These are phyloP conservation scores for Aspergillus nanangensis DNA, from an alignment of 495 filamentous ascomycete species.

Conservation along the genomic window DNA sequence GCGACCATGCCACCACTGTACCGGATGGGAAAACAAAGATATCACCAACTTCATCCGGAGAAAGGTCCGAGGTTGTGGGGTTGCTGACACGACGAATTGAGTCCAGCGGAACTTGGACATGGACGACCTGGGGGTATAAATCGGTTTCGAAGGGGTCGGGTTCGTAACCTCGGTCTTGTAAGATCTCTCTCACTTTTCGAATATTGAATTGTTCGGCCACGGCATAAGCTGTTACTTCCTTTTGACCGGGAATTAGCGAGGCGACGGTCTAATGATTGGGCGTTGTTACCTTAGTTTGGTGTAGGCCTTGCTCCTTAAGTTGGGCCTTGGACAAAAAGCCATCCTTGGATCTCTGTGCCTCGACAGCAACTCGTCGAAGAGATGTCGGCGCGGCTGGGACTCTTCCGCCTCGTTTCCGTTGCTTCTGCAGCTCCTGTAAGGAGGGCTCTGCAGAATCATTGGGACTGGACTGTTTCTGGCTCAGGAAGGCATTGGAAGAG, in stretches of 20 bases:
- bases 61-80: slow-evolving; percentile 52
- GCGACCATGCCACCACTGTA: slow-evolving; percentile 87
- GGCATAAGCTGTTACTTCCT: slow-evolving; percentile 76
- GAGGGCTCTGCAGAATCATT: slow-evolving; percentile 16
- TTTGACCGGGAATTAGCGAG: slow-evolving; percentile 24
- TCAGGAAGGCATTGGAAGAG: slow-evolving; percentile 42
- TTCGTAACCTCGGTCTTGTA: slow-evolving; percentile 65
- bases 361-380: slow-evolving; percentile 53
- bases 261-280: neutral
- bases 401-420: slow-evolving; percentile 41
- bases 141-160: slow-evolving; percentile 57
- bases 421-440: slow-evolving; percentile 24
- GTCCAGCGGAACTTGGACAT: slow-evolving; percentile 55
- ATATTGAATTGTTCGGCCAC: slow-evolving; percentile 86
- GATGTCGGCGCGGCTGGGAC: slow-evolving; percentile 50
- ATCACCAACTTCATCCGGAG: slow-evolving; percentile 67
- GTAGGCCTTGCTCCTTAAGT: slow-evolving; percentile 36
- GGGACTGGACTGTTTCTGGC: slow-evolving; percentile 28
- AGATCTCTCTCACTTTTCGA: slow-evolving; percentile 61
- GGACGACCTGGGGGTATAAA: slow-evolving; percentile 63
- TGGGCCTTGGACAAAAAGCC: slow-evolving; percentile 34
- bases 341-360: slow-evolving; percentile 56
- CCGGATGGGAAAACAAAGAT: slow-evolving; percentile 97
- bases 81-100: slow-evolving; percentile 47
- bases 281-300: slow-evolving; percentile 39